Evolutionary conservation across 768 basidiomycete species (phyloP).

Genomic region (Tylopilus rubrobrunneus): DNA sequence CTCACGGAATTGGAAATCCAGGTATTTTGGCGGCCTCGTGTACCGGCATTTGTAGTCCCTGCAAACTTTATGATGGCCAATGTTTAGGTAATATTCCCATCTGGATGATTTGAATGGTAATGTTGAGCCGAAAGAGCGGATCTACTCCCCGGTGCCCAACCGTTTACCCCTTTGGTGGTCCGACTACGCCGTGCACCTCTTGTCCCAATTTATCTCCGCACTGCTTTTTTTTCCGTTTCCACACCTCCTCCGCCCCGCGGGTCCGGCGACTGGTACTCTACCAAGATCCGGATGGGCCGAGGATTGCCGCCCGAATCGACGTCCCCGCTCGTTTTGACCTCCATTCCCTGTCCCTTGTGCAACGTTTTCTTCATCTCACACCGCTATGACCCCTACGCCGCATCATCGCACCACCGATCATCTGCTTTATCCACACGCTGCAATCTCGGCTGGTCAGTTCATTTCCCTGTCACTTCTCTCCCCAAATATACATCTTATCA

Average conservation of each 20-base stretch:
- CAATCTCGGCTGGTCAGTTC: constrained; percentile 26
- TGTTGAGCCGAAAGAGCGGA: constrained; percentile 7
- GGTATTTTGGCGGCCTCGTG: constrained; percentile 31
- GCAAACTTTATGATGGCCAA: constrained; percentile 18
- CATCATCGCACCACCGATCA: constrained; percentile 20
- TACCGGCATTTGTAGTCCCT: constrained; percentile 33
- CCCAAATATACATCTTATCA: constrained; percentile 26
- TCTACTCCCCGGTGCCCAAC: constrained; percentile 27
- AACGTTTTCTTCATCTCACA: constrained; percentile 35
- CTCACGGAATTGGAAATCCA: constrained; percentile 10
- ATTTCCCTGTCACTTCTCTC: constrained; percentile 20
- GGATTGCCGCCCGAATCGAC: constrained; percentile 14
- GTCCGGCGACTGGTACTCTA: constrained; percentile 15
- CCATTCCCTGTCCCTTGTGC: constrained; percentile 13
- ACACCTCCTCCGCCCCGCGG: constrained; percentile 21
- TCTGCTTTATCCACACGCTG: constrained; percentile 18
- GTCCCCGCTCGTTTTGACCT: constrained; percentile 7
- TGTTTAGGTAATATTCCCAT: constrained; percentile 30
- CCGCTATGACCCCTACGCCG: constrained; percentile 25
- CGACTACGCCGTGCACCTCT: constrained; percentile 15
- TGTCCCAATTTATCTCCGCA: constrained; percentile 21
- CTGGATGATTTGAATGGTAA: constrained; percentile 1
- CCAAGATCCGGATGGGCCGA: constrained; percentile 29
- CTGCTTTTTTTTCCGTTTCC: constrained; percentile 11
- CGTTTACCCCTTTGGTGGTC: constrained; percentile 14